Percentiles rank a stretch among this genome's conserved stretches.
These are phyloP conservation scores for Gnomoniopsis sp. DNA, from an alignment of 2,329 filamentous ascomycete species.

Conservation along the genomic window DNA sequence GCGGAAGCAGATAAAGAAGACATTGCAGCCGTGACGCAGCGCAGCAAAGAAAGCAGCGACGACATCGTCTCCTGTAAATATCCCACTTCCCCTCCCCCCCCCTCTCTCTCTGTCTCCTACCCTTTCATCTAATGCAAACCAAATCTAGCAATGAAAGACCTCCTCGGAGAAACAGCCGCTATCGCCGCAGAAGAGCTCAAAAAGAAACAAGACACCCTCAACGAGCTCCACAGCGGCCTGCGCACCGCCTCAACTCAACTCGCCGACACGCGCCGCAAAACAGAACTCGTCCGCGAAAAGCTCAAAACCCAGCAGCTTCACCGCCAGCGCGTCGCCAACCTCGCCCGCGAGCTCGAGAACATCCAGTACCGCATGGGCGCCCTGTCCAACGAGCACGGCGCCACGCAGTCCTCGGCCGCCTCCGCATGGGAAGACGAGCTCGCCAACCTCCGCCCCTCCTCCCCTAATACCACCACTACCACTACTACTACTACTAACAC, in stretches of 20 bases:
- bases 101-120: not conserved
- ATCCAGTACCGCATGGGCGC: constrained; percentile 55
- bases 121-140: constrained; percentile 27
- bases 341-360: constrained; percentile 69
- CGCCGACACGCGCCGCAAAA: constrained; percentile 68
- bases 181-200: constrained; percentile 79
- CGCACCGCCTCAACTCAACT: constrained; percentile 77
- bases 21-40: constrained; percentile 44
- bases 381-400: constrained; percentile 41
- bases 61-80: constrained; percentile 76
- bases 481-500: constrained; percentile 22
- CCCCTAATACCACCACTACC: constrained; percentile 25
- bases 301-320: constrained; percentile 63
- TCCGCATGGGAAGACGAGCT: constrained; percentile 54
- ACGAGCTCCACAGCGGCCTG: constrained; percentile 76
- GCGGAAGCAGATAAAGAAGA: constrained; percentile 37
- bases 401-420: constrained; percentile 43
- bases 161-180: constrained; percentile 73
- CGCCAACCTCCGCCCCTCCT: constrained; percentile 38
- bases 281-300: constrained; percentile 68
- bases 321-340: constrained; percentile 72
- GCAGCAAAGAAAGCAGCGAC: constrained; percentile 69
- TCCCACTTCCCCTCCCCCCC: not conserved
- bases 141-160: constrained; percentile 70
- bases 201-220: constrained; percentile 78